A percentile compares a stretch with the other conserved stretches of the same genome.
phyloP scores from a whole-genome alignment of 1,139 yeast species.

The Yamadazyma jaroonii region DNA sequence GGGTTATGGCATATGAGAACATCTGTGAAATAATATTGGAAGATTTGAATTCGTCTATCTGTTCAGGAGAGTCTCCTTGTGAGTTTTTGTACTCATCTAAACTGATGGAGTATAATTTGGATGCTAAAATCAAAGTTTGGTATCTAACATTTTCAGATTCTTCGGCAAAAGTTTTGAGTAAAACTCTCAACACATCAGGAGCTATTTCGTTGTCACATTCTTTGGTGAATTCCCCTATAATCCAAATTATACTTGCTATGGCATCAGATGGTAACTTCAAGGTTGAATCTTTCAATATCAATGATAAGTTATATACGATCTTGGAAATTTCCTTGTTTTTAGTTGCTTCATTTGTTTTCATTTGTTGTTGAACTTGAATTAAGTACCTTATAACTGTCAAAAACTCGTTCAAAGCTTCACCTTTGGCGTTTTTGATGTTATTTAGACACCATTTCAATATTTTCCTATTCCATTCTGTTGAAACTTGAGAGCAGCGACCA shows the following conservation, averaged over 20 bases:
- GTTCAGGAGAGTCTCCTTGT: constrained; percentile 19
- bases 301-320: constrained; percentile 38
- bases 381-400: constrained; percentile 68
- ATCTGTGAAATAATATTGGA: constrained; percentile 44
- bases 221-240: constrained; percentile 75
- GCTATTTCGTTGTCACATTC: constrained; percentile 48
- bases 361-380: constrained; percentile 53
- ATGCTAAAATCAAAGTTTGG: constrained; percentile 70
- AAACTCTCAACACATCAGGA: constrained; percentile 70
- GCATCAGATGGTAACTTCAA: constrained; percentile 49
- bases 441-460: constrained; percentile 43
- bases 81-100: constrained; percentile 20
- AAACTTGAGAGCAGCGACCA: constrained; percentile 48
- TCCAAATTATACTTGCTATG: constrained; percentile 84
- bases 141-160: constrained; percentile 62
- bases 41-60: constrained; percentile 25
- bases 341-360: constrained; percentile 8
- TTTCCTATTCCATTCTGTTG: constrained; percentile 32
- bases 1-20: constrained; percentile 59
- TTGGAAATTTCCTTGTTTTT: constrained; percentile 29
- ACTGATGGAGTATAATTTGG: constrained; percentile 64
- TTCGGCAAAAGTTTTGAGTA: constrained; percentile 54
- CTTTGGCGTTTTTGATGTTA: constrained; percentile 27
- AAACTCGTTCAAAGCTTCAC: constrained; percentile 51
- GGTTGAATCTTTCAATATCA: constrained; percentile 23